Conservation (phyloP, 306 rosid genomes). For the Arachis stenosperma region DNA sequence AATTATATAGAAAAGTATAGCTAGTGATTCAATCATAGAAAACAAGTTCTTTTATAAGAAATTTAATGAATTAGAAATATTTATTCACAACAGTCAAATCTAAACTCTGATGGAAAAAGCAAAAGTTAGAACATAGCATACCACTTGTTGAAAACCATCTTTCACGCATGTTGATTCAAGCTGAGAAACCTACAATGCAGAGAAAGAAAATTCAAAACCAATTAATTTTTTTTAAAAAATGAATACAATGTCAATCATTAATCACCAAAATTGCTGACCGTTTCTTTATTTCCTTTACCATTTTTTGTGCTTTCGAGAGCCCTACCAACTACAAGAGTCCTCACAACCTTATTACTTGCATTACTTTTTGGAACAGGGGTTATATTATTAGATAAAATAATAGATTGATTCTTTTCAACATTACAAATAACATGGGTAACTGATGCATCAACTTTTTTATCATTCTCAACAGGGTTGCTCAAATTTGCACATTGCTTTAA, state of each 20-base stretch:
- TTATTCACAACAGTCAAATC: not conserved
- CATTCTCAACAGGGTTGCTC: too few relatives aligned
- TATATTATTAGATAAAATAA: constrained; percentile 32
- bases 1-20: constrained; percentile 2
- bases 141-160: constrained; percentile 57
- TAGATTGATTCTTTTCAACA: constrained; percentile 46
- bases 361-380: too few relatives aligned
- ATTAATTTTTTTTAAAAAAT: too few relatives aligned
- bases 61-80: constrained; percentile 28
- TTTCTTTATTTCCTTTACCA: too few relatives aligned
- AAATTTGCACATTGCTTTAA: too few relatives aligned
- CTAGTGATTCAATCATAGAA: constrained; percentile 11
- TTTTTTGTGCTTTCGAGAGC: too few relatives aligned
- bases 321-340: too few relatives aligned
- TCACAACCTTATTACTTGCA: too few relatives aligned
- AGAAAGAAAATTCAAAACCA: constrained; percentile 24
- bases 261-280: too few relatives aligned
- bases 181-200: constrained; percentile 47
- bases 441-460: constrained; percentile 31
- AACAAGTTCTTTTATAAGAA: constrained; percentile 5
- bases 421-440: constrained; percentile 43
- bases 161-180: constrained; percentile 45
- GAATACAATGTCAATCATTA: too few relatives aligned
- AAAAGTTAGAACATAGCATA: constrained; percentile 39
- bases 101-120: not conserved